Percentiles rank a stretch among this genome's conserved stretches.
Evolutionary conservation across 1,284 basidiomycete species (phyloP).

Genomic region (Fistulinella cinereoalba): DNA sequence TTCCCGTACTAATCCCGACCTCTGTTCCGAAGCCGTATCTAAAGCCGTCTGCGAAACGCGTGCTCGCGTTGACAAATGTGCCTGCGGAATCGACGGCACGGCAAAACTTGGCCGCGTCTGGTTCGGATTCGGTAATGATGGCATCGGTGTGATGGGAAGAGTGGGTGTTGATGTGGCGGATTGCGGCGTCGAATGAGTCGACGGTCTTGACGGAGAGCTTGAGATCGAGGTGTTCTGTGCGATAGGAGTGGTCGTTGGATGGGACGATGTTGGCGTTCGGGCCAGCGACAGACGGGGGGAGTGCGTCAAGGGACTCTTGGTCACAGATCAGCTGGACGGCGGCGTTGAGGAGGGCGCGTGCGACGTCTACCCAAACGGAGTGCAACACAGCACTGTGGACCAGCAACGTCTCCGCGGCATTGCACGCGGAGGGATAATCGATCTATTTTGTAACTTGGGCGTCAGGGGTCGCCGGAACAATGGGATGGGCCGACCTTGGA

Average conservation of each 20-base stretch:
- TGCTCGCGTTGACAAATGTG: conserved; percentile 92
- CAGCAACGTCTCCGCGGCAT: conserved; percentile 88
- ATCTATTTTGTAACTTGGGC: conserved; percentile 46
- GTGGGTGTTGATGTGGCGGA: conserved; percentile 88
- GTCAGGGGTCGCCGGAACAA: neutral
- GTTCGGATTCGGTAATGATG: conserved; percentile 81
- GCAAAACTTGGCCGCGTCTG: conserved; percentile 75
- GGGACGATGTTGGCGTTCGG: conserved; percentile 43
- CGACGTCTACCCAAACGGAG: conserved; percentile 81
- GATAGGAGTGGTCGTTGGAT: conserved; percentile 66
- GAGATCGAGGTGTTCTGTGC: conserved; percentile 86
- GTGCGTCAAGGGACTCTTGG: conserved; percentile 52
- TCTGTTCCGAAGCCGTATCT: conserved; percentile 97
- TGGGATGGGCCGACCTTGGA: conserved; percentile 67
- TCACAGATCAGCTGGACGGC: conserved; percentile 85
- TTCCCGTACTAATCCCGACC: conserved; percentile 95
- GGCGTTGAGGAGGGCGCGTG: conserved; percentile 64
- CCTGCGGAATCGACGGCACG: conserved; percentile 90
- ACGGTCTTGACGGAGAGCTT: conserved; percentile 80
- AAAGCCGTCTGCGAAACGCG: conserved; percentile 96
- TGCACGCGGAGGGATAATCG: conserved; percentile 96
- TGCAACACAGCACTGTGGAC: conserved; percentile 72
- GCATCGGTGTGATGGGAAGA: conserved; percentile 95
- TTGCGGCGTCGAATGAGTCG: conserved; percentile 69
- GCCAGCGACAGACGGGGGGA: conserved; percentile 36